Conservation (phyloP, 169 alveolate species). For the Perkinsus chesapeaki region DNA sequence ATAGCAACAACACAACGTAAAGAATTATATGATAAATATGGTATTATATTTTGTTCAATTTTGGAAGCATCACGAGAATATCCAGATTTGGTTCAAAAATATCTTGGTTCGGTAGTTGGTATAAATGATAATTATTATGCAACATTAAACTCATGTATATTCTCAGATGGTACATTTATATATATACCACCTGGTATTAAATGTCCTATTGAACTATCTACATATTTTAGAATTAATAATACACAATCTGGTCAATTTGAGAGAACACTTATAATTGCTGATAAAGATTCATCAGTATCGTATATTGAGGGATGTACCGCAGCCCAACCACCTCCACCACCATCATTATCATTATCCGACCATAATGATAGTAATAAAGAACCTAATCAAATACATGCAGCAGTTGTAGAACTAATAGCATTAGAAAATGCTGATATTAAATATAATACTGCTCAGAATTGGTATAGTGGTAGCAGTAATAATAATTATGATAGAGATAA, state of each 20-base stretch:
- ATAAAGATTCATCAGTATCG: neutral
- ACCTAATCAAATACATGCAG: slow-evolving; percentile 24
- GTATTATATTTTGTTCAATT: slow-evolving; percentile 21
- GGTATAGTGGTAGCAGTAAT: slow-evolving; percentile 21
- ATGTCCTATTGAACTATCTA: slow-evolving; percentile 18
- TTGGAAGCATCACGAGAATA: slow-evolving; percentile 12
- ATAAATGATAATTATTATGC: slow-evolving; percentile 21
- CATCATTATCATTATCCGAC: neutral
- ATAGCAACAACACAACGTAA: slow-evolving; percentile 11
- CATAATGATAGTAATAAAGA: neutral
- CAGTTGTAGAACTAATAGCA: slow-evolving; percentile 28
- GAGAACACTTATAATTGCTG: slow-evolving; percentile 23
- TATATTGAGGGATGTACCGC: slow-evolving; percentile 37
- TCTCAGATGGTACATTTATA: slow-evolving; percentile 25
- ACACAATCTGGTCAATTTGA: slow-evolving; percentile 26
- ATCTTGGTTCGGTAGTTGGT: slow-evolving; percentile 21
- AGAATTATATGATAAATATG: neutral
- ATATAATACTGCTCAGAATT: slow-evolving; percentile 27
- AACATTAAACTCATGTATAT: slow-evolving; percentile 20
- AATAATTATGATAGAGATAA: slow-evolving; percentile 14
- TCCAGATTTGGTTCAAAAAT: slow-evolving; percentile 12
- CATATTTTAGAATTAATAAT: slow-evolving; percentile 25
- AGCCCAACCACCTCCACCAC: slow-evolving; percentile 1
- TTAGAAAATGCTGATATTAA: slow-evolving; percentile 12
- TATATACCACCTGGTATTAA: slow-evolving; percentile 5